Base-by-base conservation (phyloP, 2,329 filamentous ascomycete genomes). In the Helotiales sp. region DNA sequence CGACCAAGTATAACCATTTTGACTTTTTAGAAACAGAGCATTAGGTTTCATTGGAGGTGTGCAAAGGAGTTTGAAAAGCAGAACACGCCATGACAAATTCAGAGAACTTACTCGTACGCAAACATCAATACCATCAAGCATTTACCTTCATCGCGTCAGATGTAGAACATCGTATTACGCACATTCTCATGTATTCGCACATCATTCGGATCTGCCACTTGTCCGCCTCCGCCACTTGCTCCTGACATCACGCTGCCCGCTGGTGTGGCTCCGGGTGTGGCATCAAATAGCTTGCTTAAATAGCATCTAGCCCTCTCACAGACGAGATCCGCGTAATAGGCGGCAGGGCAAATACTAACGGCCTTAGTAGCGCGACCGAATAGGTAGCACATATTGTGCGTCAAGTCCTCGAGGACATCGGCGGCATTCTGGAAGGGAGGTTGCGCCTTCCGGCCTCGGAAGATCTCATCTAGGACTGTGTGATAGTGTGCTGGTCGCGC, bases 241-340 rank as follows among this genome's bases (percentile, higher is more conserved):
- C 40, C 15, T 19, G n/a, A 42, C 51, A n/a, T n/a, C n/a, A n/a
- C n/a, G n/a, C n/a, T n/a, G n/a, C n/a, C 17, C 30, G 46, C 52
- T 53, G 51, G 33, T 51, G 53, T 52, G 12, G 52, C n/a, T n/a
- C n/a, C n/a, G n/a, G n/a, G n/a, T n/a, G 10, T 50, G 24, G 17
- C 22, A 33, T 84, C 82, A 63, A 89, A 85, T 15, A 82, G 75
- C 19, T 81, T 77, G 31, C 82, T 81, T 3, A 93, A 79, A 69
- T 95, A 93, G 19, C 81, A 80, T 0, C 91, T 79, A 0, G 88
- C 89, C 4, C 91, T 81, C 65, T 90, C 89, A 69, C 89, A 93
- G 3, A 93, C 82, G 31, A 96, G 78, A 71, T 96, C 91, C 0
- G 92, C 91, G 67, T 96, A 96, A 77, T 96, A 96, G 0, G 91